Percentiles rank a stretch among this genome's conserved stretches.
phyloP scores from a whole-genome alignment of 768 basidiomycete species.

The Suillus subaureus region DNA sequence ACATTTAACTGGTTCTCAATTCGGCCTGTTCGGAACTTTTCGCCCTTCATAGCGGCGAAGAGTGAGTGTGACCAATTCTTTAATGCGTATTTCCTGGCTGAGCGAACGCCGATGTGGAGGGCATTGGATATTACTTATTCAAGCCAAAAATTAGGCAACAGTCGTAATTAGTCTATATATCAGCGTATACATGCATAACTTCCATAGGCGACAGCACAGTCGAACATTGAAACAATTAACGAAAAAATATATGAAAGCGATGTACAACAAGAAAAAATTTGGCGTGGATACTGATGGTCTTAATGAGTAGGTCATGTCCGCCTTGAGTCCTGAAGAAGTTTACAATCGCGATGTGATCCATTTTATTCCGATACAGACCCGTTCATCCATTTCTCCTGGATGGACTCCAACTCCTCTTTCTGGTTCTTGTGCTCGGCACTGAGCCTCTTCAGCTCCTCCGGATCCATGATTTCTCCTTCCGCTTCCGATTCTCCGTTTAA shows the following conservation, averaged over 20 bases:
- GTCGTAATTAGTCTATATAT: conserved; percentile 8
- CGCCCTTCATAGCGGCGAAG: conserved; percentile 58
- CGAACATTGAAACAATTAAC: neutral
- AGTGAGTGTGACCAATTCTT: conserved; percentile 44
- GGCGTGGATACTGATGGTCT: conserved; percentile 5
- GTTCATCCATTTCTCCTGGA: conserved; percentile 42
- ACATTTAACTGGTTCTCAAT: neutral
- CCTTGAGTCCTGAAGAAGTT: neutral
- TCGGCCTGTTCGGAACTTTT: conserved; percentile 69
- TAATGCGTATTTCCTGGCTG: conserved; percentile 10
- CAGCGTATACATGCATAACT: conserved; percentile 11
- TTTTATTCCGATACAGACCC: conserved; percentile 21
- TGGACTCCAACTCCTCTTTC: conserved; percentile 55
- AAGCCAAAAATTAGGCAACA: conserved; percentile 30
- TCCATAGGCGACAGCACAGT: neutral
- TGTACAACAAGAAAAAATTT: conserved; percentile 5
- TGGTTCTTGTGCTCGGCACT: conserved; percentile 46
- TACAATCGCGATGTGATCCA: neutral
- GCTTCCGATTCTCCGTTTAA: conserved; percentile 56
- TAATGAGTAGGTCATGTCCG: conserved; percentile 1
- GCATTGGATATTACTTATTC: conserved; percentile 59
- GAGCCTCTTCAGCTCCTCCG: conserved; percentile 52
- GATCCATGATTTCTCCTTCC: conserved; percentile 55
- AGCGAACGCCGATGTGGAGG: conserved; percentile 38
- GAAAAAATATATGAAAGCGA: conserved; percentile 3